Base-by-base conservation (phyloP, 2,329 filamentous ascomycete genomes). In the Hypoxylon rubiginosum region DNA sequence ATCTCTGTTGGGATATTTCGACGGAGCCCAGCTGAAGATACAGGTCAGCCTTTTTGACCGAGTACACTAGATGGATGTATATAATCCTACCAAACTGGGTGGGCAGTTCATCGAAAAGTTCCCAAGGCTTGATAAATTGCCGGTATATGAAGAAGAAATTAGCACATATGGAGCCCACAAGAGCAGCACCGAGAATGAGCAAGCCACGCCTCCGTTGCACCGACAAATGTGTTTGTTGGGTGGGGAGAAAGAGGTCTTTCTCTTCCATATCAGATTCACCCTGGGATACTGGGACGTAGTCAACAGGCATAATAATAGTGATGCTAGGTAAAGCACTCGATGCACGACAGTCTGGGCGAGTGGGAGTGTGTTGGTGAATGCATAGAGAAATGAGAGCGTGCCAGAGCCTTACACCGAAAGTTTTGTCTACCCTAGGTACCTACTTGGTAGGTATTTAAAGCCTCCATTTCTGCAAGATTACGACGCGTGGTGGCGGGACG, bases 1-100 rank as follows among this genome's bases (percentile, higher is more conserved):
- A 62, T 64, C 34, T 66, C 49, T 8, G 67, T 70, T 5, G 67
- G 64, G n/a, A 66, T 32, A 49, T 70, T 51, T 41, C 68, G 62
- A 43, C 56, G 55, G 49, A 70, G 65, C 26, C 46, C 32, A 30
- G 65, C 65, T 70, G 30, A 2, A 55, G 34, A 28, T 26, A 11
- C 8, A 21, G 32, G 49, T 66, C 26, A 57, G 26, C n/a, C 7
- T 39, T 21, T 46, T 21, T 4, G 7, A 19, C 17, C 17, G 28
- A 46, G 19, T 6, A 21, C 43, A 21, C 19, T 4, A 11, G 10
- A 46, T 46, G 43, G n/a, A n/a, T n/a, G 10, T 17, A 26, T 46
- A 6, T 21, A 2, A 21, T 46, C 17, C 21, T 65, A 69, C 67
- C 67, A 49, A 58, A 67, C 46, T 49, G 56, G 11, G 67, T 62